These are phyloP conservation scores for Trifolium subterraneum DNA, from an alignment of 306 rosid genomes.

Conservation along the genomic window DNA sequence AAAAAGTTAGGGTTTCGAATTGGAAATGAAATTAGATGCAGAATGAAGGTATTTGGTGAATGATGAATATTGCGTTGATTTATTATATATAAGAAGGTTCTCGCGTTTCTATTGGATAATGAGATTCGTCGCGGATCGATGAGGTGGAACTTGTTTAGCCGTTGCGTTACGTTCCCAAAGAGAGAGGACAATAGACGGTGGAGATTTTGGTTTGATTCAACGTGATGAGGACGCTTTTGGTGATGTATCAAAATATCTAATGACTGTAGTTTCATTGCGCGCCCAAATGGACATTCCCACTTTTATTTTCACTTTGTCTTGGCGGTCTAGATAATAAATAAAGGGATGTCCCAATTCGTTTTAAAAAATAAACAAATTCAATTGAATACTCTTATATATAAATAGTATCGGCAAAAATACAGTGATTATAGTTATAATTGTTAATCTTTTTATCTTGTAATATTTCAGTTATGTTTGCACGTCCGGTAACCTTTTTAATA, in stretches of 20 bases:
- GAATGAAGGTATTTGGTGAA: not conserved
- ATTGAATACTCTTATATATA: no score
- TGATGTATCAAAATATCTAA: not conserved
- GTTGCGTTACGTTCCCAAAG: not conserved
- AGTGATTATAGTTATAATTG: no score
- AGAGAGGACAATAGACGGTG: not conserved
- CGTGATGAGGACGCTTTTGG: not conserved
- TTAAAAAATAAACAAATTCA: no score
- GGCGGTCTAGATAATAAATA: not conserved
- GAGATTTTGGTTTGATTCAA: not conserved
- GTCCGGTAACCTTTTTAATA: no score
- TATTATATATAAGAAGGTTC: conserved; percentile 30
- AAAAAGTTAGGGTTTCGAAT: conserved; percentile 18
- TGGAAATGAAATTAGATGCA: not conserved
- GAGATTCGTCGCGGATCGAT: not conserved
- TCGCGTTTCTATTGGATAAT: conserved; percentile 22
- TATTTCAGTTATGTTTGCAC: no score
- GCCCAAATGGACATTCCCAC: not conserved
- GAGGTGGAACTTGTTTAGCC: not conserved
- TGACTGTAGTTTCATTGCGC: not conserved
- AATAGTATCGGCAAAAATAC: no score
- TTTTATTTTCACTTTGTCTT: no score
- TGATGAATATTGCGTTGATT: not conserved
- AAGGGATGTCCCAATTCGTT: no score
- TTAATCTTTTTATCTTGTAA: no score